Evolutionary conservation across 148 eudicot species (phyloP), one percentile per base, ranked within the genome.

Genomic region (Diospyros lotus): DNA sequence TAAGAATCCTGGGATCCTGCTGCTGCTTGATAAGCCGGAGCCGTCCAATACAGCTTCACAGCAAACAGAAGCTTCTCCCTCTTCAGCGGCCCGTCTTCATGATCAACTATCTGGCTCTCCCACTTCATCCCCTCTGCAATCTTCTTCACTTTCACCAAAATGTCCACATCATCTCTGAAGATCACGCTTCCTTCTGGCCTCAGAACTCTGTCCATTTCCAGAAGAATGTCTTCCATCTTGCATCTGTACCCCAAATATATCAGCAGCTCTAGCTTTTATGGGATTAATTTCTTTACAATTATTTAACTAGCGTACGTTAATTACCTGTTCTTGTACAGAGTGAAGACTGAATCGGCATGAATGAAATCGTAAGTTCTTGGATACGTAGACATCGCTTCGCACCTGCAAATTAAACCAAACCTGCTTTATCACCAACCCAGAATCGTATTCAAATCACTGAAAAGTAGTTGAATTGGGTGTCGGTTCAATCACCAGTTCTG

Each of bases 321-420:
- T 65, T 79, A 88, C 97, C 88, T 85, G 75, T 85, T 79, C 54
- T 90, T 76, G 79, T 92, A 92, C 43, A 92, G 84, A 5, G 91
- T 87, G 73, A 90, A 92, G 4, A 92, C 38, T 5, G 91, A 84
- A 86, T 88, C 88, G 9, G 89, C 90, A 69, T 92, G 97, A 42
- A 92, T 84, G 46, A 92, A 86, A 61, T 92, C 97, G 42, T 92
- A 92, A 0, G 97, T 90, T 75, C 97, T 85, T 45, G 97, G 97
- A 71, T 92, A 92, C 52, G 94, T 92, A n/a, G 97, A 92, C 91
- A 92, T 89, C 2, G 94, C 97, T 82, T 92, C 92, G 74, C 97
- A 88, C 97, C 94, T 92, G 54, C 38, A 28, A 67, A 75, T 4
- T 2, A 69, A 73, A 56, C 43, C 50, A 54, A 5, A 28, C 28